Evolutionary conservation across 2,329 filamentous ascomycete species (phyloP), one percentile per base, ranked within the genome.

Genomic region (Epichloe amarillans): DNA sequence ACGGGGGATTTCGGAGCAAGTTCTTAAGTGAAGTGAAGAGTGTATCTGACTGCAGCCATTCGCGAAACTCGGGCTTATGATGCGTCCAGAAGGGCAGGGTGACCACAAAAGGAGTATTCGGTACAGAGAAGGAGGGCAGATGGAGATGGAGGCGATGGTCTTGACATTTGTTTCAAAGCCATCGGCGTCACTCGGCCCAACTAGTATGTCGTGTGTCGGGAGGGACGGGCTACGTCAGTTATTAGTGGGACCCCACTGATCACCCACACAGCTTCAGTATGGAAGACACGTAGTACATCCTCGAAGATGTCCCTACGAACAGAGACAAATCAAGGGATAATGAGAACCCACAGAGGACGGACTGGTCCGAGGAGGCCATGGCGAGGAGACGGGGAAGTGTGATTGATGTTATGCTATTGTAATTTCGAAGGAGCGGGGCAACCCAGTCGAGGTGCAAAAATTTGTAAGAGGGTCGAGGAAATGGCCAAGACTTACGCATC

Each of bases 401-500:
- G 46, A 21, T 26, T 39, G 3, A 30, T 30, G 30, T 30, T 30
- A 4, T 30, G 30, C 30, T 10, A 30, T 39, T 26, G 35, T 36
- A 39, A 17, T 26, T 30, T 11, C 35, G 17, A 36, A 30, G 39
- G 40, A 15, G 35, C n/a, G 15, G 33, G n/a, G 50, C 26, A 47
- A 14, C 6, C 15, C n/a, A 19, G 19, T 23, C 30, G 14, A 47
- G 39, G 33, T 21, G 23, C 33, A 38, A 21, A 49, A 49, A 38
- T 15, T 21, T 40, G 3, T 43, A 42, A 21, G 5, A 33, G 36
- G 19, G 21, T 35, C 26, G 40, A 50, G 43, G 19, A 46, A 40
- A 35, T 23, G 30, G 8, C 42, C 33, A 23, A n/a, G 39, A 79
- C 77, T 77, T 69, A 80, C 77, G 71, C 64, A 66, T 80, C 75